These are phyloP conservation scores for Achaetomium macrosporum DNA, from an alignment of 2,329 filamentous ascomycete species.

Conservation along the genomic window DNA sequence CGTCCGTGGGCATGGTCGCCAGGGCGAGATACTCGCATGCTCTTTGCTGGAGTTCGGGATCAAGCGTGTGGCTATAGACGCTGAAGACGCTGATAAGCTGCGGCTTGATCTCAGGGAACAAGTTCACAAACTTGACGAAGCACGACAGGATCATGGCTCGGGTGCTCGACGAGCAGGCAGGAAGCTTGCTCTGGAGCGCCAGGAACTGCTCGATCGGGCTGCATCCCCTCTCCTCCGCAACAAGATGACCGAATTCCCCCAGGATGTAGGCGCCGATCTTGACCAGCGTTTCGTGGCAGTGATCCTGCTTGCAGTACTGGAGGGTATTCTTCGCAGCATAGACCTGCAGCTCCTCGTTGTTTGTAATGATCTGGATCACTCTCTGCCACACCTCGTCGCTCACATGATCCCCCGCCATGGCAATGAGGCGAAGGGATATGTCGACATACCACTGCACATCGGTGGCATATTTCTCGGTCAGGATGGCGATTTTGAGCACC, in stretches of 20 bases:
- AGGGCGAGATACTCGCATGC: conserved; percentile 91
- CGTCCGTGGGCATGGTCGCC: conserved; percentile 79
- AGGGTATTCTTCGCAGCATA: conserved; percentile 93
- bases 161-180: conserved; percentile 81
- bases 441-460: conserved; percentile 99
- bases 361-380: conserved; percentile 97
- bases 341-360: conserved; percentile 96
- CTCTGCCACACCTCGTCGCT: conserved; percentile 99
- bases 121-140: conserved; percentile 95
- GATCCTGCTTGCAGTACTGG: conserved; percentile 84
- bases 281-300: conserved; percentile 93
- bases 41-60: conserved; percentile 91
- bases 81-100: conserved; percentile 87
- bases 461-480: conserved; percentile 97
- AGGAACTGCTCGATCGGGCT: conserved; percentile 97
- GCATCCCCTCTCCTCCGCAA: conserved; percentile 85
- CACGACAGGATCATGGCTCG: conserved; percentile 90
- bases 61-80: conserved; percentile 87
- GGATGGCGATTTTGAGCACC: conserved; percentile 96
- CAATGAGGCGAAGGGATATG: conserved; percentile 87
- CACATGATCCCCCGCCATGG: conserved; percentile 95
- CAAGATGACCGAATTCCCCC: conserved; percentile 93
- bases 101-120: conserved; percentile 97
- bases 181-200: conserved; percentile 84
- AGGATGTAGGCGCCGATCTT: conserved; percentile 97